phyloP scores from a whole-genome alignment of 768 basidiomycete species.

The Collybiopsis luxurians region DNA sequence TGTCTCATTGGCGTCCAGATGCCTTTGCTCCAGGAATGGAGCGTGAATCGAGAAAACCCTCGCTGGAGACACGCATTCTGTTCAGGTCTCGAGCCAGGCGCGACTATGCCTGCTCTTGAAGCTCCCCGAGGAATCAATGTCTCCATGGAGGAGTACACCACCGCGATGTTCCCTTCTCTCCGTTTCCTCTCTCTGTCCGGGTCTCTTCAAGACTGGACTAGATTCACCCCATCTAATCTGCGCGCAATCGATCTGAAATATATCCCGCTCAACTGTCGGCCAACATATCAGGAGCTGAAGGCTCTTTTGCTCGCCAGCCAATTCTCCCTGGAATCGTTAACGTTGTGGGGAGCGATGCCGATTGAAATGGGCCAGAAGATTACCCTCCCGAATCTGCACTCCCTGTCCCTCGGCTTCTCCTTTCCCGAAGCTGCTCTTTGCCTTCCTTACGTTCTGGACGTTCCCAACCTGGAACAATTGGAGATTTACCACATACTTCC shows the following conservation, averaged over 20 bases:
- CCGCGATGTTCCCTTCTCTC: not conserved
- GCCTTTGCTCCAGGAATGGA: not conserved
- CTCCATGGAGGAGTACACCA: not conserved
- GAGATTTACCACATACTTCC: not conserved
- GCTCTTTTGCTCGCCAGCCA: not conserved
- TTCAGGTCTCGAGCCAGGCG: not conserved
- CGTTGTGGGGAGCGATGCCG: not conserved
- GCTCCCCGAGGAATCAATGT: not conserved
- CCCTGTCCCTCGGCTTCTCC: not conserved
- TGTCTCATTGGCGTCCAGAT: not conserved
- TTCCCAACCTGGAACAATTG: not conserved
- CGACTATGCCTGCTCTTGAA: not conserved
- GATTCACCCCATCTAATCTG: not conserved
- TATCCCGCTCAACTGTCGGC: not conserved
- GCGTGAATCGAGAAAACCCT: not conserved
- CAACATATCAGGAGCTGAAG: not conserved
- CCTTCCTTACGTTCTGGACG: not conserved
- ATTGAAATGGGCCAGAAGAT: not conserved
- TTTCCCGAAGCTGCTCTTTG: not conserved
- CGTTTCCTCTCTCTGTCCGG: not conserved
- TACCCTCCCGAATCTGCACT: not conserved
- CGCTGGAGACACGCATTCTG: not conserved
- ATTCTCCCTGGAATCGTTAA: not conserved
- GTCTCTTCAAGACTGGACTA: not conserved
- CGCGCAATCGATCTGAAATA: not conserved